Conservation (phyloP, 805 yeast species). For the Candida coquimbonensis region DNA sequence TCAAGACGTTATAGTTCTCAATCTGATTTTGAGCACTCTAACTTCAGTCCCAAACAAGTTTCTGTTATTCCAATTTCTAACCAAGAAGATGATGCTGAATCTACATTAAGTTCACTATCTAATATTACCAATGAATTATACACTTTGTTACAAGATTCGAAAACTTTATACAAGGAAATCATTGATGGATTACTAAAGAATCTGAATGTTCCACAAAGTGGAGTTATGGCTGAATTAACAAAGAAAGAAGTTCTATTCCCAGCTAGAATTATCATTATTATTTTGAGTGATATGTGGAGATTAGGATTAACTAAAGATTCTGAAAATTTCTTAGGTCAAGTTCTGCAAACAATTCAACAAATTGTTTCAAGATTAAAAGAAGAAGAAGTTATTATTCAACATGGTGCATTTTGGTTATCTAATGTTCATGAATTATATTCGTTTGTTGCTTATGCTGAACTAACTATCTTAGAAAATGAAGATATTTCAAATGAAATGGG, state of each 20-base stretch:
- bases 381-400: slow-evolving; percentile 70
- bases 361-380: slow-evolving; percentile 76
- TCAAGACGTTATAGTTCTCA: slow-evolving; percentile 31
- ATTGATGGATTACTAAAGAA: slow-evolving; percentile 82
- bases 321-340: slow-evolving; percentile 86
- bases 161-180: slow-evolving; percentile 70
- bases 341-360: slow-evolving; percentile 77
- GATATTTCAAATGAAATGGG: slow-evolving; percentile 77
- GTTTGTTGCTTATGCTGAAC: slow-evolving; percentile 89
- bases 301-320: slow-evolving; percentile 87
- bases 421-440: slow-evolving; percentile 94
- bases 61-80: slow-evolving; percentile 53
- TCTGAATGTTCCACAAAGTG: slow-evolving; percentile 77
- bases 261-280: slow-evolving; percentile 86
- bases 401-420: slow-evolving; percentile 96
- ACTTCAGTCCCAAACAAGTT: slow-evolving; percentile 43
- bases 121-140: slow-evolving; percentile 72
- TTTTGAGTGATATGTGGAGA: slow-evolving; percentile 97
- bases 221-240: slow-evolving; percentile 74
- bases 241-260: slow-evolving; percentile 94
- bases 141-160: slow-evolving; percentile 63
- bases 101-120: slow-evolving; percentile 42
- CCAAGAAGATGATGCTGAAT: slow-evolving; percentile 40
- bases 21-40: slow-evolving; percentile 23
- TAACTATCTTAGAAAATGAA: slow-evolving; percentile 82